Evolutionary conservation across 75 land plant genomes (phyloP).

Genomic region (Pinus tabuliformis): DNA sequence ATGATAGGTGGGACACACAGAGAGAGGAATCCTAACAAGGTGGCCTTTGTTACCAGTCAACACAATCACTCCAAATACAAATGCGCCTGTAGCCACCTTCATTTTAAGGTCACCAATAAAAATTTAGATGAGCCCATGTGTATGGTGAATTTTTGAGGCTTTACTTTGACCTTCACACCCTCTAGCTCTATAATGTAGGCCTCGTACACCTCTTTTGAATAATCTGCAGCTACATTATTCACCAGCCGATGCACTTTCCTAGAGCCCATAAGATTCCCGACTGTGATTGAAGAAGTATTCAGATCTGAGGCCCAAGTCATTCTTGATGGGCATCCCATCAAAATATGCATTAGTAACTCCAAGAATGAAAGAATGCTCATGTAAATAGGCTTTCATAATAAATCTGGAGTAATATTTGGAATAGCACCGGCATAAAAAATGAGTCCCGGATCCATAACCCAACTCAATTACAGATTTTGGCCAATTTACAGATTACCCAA

Average conservation of each 20-base stretch:
- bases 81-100: conserved; percentile 21
- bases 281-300: conserved; percentile 49
- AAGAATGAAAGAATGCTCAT: background rate
- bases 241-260: conserved; percentile 41
- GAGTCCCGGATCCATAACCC: no score
- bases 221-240: conserved; percentile 23
- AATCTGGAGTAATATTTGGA: background rate
- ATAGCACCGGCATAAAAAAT: conserved; percentile 17
- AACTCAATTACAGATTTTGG: no score
- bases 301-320: conserved; percentile 49
- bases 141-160: conserved; percentile 31
- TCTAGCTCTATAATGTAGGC: conserved; percentile 24
- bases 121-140: conserved; percentile 5
- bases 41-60: conserved; percentile 49
- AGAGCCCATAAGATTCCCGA: conserved; percentile 45
- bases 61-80: conserved; percentile 50
- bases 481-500: no score
- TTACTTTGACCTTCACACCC: conserved; percentile 46
- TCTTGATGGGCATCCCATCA: conserved; percentile 19
- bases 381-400: background rate
- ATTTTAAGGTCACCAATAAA: conserved; percentile 33
- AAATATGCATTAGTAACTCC: conserved; percentile 8
- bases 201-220: conserved; percentile 29
- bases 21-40: conserved; percentile 53
- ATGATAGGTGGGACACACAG: conserved; percentile 19